A percentile compares a stretch with the other conserved stretches of the same genome.
Conservation (phyloP, 176 grass and related monocot genomes). For the Chrysopogon serrulatus region DNA sequence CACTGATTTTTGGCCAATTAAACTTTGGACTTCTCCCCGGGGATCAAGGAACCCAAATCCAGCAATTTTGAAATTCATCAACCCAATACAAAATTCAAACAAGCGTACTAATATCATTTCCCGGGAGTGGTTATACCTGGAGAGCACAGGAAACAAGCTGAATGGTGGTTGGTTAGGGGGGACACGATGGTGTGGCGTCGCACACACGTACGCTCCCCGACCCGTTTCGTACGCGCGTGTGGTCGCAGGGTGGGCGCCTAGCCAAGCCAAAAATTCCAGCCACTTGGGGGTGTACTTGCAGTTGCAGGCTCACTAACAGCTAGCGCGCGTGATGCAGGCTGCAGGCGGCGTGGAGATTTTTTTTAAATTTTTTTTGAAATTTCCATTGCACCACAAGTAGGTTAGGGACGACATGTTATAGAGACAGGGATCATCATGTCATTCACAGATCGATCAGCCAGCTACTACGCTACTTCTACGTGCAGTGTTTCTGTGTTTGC, state of each 20-base stretch:
- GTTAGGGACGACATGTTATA: too few species aligned
- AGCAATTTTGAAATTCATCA: not conserved
- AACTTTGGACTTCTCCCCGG: not conserved
- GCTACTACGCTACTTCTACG: too few species aligned
- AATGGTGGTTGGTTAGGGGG: constrained; percentile 16
- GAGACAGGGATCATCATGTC: too few species aligned
- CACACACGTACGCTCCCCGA: not conserved
- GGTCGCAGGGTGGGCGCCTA: not conserved
- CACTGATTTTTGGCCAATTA: too few species aligned
- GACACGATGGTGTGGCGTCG: not conserved
- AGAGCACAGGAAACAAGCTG: not conserved
- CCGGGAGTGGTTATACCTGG: not conserved
- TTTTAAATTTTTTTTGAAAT: too few species aligned
- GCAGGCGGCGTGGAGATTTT: too few species aligned
- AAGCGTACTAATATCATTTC: not conserved
- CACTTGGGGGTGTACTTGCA: not conserved
- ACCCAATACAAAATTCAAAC: not conserved
- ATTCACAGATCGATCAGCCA: not conserved
- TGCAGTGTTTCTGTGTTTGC: not conserved
- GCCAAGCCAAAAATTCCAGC: constrained; percentile 17
- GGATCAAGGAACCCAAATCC: not conserved
- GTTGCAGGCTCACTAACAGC: not conserved
- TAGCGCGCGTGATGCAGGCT: not conserved
- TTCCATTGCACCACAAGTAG: too few species aligned
- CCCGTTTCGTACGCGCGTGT: not conserved